Evolutionary conservation across 371 early-diverging fungal species (phyloP).

Genomic region (Actinomortierella ambigua): DNA sequence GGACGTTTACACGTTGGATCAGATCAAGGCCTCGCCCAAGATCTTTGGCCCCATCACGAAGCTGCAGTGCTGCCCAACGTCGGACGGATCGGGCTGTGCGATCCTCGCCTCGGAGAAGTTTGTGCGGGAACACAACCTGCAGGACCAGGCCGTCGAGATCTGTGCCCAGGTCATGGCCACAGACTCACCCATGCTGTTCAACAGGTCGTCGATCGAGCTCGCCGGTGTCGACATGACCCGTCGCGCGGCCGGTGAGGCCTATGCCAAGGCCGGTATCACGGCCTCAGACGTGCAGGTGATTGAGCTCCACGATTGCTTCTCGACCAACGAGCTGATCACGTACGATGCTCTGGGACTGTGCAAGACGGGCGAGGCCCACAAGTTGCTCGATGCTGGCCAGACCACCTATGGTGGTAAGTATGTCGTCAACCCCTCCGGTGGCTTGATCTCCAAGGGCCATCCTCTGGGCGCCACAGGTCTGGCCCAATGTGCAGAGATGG

Average conservation of each 20-base stretch:
- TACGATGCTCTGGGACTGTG: slow-evolving; percentile 80
- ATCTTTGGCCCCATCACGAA: slow-evolving; percentile 77
- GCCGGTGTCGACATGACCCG: slow-evolving; percentile 79
- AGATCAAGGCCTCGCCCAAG: slow-evolving; percentile 62
- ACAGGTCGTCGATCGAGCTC: slow-evolving; percentile 65
- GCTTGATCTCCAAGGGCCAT: slow-evolving; percentile 83
- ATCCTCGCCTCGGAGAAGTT: slow-evolving; percentile 75
- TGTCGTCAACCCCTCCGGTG: slow-evolving; percentile 82
- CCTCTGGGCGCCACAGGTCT: slow-evolving; percentile 84
- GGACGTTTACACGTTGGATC: slow-evolving; percentile 69
- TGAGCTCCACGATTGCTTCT: slow-evolving; percentile 86
- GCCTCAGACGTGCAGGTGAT: slow-evolving; percentile 70
- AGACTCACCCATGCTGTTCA: slow-evolving; percentile 67
- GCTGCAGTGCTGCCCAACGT: slow-evolving; percentile 83
- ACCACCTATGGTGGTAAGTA: slow-evolving; percentile 67
- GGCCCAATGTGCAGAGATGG: slow-evolving; percentile 74
- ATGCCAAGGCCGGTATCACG: slow-evolving; percentile 62
- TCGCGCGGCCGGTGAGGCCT: slow-evolving; percentile 63
- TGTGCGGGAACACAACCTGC: slow-evolving; percentile 64
- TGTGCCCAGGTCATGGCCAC: slow-evolving; percentile 76
- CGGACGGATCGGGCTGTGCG: slow-evolving; percentile 76
- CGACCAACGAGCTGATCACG: slow-evolving; percentile 80
- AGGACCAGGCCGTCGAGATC: slow-evolving; percentile 75
- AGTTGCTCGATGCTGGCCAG: slow-evolving; percentile 59
- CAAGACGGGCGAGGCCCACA: slow-evolving; percentile 67